Percentiles rank a stretch among this genome's conserved stretches.
phyloP scores from a whole-genome alignment of 768 basidiomycete species.

The Hygrocybe punicea region DNA sequence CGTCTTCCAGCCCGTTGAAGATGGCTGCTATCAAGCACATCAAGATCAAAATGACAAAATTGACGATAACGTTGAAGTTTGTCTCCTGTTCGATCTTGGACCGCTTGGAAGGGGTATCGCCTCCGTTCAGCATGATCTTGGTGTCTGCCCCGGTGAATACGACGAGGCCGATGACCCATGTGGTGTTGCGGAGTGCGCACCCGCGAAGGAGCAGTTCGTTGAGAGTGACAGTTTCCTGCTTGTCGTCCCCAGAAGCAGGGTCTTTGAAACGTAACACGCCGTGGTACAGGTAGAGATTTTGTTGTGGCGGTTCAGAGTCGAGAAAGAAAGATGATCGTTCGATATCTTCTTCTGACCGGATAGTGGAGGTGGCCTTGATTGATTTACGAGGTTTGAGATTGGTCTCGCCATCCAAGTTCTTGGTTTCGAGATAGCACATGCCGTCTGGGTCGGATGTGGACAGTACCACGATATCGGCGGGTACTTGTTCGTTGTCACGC shows the following conservation, averaged over 20 bases:
- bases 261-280: constrained; percentile 78
- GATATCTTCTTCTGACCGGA: constrained; percentile 84
- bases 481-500: constrained; percentile 92
- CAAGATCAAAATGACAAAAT: constrained; percentile 71
- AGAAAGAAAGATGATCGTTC: constrained; percentile 84
- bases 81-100: constrained; percentile 98
- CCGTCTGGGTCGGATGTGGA: constrained; percentile 90
- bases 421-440: constrained; percentile 94
- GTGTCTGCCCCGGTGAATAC: constrained; percentile 91
- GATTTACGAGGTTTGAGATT: constrained; percentile 87
- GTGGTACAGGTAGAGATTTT: constrained; percentile 89
- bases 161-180: constrained; percentile 92
- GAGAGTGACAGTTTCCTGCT: constrained; percentile 74
- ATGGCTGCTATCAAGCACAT: constrained; percentile 79
- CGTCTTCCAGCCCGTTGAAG: constrained; percentile 70
- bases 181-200: constrained; percentile 83
- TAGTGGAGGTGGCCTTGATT: constrained; percentile 68
- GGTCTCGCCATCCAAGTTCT: constrained; percentile 97
- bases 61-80: constrained; percentile 96
- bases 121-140: constrained; percentile 89
- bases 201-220: constrained; percentile 92
- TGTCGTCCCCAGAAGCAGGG: constrained; percentile 45
- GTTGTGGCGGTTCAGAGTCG: constrained; percentile 91
- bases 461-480: constrained; percentile 91
- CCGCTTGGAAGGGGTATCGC: constrained; percentile 92